Evolutionary conservation across 306 rosid genomes (phyloP).

Genomic region (Parietaria judaica): DNA sequence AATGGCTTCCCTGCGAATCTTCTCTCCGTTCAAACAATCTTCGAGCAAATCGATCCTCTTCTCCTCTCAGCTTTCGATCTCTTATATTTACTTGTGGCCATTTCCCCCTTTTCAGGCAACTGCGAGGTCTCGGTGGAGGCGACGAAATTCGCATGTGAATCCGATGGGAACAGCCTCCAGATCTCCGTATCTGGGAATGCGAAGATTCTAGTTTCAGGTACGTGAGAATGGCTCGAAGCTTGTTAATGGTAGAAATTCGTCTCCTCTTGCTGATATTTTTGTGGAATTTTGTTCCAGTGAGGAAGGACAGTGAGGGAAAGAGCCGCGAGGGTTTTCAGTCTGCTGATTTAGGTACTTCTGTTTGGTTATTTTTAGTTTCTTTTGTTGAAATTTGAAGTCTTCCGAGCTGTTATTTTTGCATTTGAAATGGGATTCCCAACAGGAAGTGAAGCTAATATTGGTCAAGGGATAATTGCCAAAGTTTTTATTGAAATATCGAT

Average conservation of each 20-base stretch:
- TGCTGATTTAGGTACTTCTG: slow-evolving; percentile 21
- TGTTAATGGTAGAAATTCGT: background rate
- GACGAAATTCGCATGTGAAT: slow-evolving; percentile 38
- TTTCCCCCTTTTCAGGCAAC: slow-evolving; percentile 34
- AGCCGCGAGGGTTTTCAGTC: slow-evolving; percentile 12
- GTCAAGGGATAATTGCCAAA: too few species aligned
- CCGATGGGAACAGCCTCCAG: slow-evolving; percentile 31
- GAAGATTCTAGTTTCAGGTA: slow-evolving; percentile 44
- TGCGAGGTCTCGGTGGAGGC: slow-evolving; percentile 55
- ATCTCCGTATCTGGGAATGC: slow-evolving; percentile 39
- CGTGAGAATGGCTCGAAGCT: background rate
- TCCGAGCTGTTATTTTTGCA: background rate
- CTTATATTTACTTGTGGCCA: too few species aligned
- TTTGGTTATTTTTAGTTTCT: too few species aligned
- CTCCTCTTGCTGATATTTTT: background rate
- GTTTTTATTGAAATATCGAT: too few species aligned
- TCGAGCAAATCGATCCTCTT: too few species aligned
- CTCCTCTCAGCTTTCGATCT: too few species aligned
- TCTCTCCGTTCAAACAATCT: too few species aligned
- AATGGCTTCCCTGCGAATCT: too few species aligned
- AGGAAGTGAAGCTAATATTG: too few species aligned
- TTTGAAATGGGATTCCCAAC: background rate
- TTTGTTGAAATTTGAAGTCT: background rate
- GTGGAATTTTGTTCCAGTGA: slow-evolving; percentile 20
- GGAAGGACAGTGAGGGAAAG: slow-evolving; percentile 16